phyloP scores from a whole-genome alignment of 2,329 filamentous ascomycete genomes.

The Emergomyces orientalis region DNA sequence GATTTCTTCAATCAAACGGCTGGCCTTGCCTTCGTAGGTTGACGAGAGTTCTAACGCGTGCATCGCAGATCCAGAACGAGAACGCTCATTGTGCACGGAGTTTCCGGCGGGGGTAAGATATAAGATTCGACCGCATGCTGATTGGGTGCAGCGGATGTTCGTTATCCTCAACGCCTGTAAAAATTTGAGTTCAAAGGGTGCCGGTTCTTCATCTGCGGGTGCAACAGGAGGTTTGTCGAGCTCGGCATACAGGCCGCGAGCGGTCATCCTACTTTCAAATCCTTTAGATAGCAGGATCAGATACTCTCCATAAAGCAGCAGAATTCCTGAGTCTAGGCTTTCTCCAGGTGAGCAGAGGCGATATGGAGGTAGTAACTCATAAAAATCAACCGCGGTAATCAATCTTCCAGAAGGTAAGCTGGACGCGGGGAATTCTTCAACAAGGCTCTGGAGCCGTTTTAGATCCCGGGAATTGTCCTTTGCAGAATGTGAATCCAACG shows the following conservation, averaged over 20 bases:
- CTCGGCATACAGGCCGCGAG: slow-evolving; percentile 71
- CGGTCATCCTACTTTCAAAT: slow-evolving; percentile 53
- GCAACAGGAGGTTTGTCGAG: slow-evolving; percentile 63
- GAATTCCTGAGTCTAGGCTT: slow-evolving; percentile 51
- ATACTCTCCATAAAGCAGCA: slow-evolving; percentile 77
- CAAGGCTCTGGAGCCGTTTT: slow-evolving; percentile 63
- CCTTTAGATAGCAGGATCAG: slow-evolving; percentile 68
- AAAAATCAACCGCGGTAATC: slow-evolving; percentile 69
- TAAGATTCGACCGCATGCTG: slow-evolving; percentile 31
- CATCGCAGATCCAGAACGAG: slow-evolving; percentile 32
- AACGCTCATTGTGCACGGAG: slow-evolving; percentile 13
- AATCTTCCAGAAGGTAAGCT: slow-evolving; percentile 68
- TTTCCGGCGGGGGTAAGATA: slow-evolving; percentile 27
- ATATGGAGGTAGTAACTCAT: slow-evolving; percentile 68
- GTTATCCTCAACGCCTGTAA: slow-evolving; percentile 60
- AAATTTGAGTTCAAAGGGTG: slow-evolving; percentile 61
- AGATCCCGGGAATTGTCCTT: slow-evolving; percentile 63
- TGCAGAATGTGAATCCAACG: slow-evolving; percentile 63
- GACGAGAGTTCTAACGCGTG: slow-evolving; percentile 65
- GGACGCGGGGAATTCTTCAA: slow-evolving; percentile 65
- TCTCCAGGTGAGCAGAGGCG: slow-evolving; percentile 36
- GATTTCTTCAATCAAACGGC: slow-evolving; percentile 73
- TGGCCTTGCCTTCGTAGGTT: slow-evolving; percentile 66
- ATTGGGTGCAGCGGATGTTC: slow-evolving; percentile 58
- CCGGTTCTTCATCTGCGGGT: not conserved